Conservation (phyloP, 1,284 basidiomycete species). For the Ganoderma meredithae region DNA sequence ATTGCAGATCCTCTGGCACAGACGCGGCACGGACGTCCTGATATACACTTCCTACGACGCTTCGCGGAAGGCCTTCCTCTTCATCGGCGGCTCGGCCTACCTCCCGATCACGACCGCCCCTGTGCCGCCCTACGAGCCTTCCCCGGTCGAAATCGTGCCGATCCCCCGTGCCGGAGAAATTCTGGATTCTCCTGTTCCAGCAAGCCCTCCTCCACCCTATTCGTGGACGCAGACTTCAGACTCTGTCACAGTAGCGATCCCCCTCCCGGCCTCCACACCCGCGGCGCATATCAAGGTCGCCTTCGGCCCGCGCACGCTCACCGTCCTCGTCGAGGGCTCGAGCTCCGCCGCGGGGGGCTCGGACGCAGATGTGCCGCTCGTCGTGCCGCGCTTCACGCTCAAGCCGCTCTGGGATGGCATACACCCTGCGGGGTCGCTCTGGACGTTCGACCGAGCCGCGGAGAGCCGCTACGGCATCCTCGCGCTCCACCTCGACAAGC, state of each 20-base stretch:
- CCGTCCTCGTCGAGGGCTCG: conserved; percentile 62
- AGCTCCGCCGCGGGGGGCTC: conserved; percentile 28
- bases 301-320: conserved; percentile 72
- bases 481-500: conserved; percentile 87
- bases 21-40: conserved; percentile 77
- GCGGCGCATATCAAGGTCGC: conserved; percentile 71
- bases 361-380: conserved; percentile 30
- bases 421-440: conserved; percentile 75
- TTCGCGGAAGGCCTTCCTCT: conserved; percentile 54
- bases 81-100: conserved; percentile 67
- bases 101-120: conserved; percentile 45
- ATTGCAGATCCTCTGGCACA: conserved; percentile 70
- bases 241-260: conserved; percentile 83
- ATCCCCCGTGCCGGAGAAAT: conserved; percentile 69
- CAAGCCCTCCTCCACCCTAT: conserved; percentile 69
- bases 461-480: conserved; percentile 72
- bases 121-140: conserved; percentile 57
- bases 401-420: conserved; percentile 82
- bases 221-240: conserved; percentile 92
- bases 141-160: conserved; percentile 68
- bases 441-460: conserved; percentile 87
- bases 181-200: conserved; percentile 49
- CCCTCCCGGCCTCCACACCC: conserved; percentile 74
- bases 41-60: conserved; percentile 62
- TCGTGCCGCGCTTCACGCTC: conserved; percentile 66